A percentile compares a stretch with the other conserved stretches of the same genome.
These are phyloP conservation scores for Cercospora zeae-maydis DNA, from an alignment of 2,329 filamentous ascomycete species.

Conservation along the genomic window DNA sequence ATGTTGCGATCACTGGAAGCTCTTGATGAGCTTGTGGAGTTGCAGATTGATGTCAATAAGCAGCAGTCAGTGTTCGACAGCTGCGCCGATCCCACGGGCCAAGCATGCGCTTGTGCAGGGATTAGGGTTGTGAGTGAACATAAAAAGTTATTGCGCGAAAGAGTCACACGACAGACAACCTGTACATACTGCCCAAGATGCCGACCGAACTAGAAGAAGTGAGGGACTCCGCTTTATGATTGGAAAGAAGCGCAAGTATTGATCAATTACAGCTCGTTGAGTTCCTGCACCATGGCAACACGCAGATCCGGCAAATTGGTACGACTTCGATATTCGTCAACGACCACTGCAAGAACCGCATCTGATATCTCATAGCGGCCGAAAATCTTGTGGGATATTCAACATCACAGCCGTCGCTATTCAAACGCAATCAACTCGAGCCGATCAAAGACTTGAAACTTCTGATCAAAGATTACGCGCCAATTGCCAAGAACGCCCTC, in stretches of 20 bases:
- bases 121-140: constrained; percentile 1
- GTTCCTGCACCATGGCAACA: constrained; percentile 52
- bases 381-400: constrained; percentile 85
- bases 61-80: background rate
- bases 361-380: constrained; percentile 53
- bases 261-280: constrained; percentile 17
- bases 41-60: constrained; percentile 7
- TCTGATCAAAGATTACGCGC: constrained; percentile 79
- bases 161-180: background rate
- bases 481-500: constrained; percentile 88
- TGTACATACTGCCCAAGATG: constrained; percentile 35
- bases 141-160: constrained; percentile 10
- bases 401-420: constrained; percentile 71
- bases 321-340: constrained; percentile 26
- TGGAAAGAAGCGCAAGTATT: constrained; percentile 10
- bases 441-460: constrained; percentile 86
- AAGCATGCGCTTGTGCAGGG: constrained; percentile 2
- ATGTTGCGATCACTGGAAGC: background rate
- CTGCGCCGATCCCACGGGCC: background rate
- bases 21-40: background rate
- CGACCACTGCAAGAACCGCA: background rate
- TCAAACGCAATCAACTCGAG: constrained; percentile 74
- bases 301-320: constrained; percentile 81
- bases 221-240: background rate
- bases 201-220: constrained; percentile 52